These are phyloP conservation scores for Rhynchosporium secalis DNA, from an alignment of 2,329 filamentous ascomycete genomes.

Conservation along the genomic window DNA sequence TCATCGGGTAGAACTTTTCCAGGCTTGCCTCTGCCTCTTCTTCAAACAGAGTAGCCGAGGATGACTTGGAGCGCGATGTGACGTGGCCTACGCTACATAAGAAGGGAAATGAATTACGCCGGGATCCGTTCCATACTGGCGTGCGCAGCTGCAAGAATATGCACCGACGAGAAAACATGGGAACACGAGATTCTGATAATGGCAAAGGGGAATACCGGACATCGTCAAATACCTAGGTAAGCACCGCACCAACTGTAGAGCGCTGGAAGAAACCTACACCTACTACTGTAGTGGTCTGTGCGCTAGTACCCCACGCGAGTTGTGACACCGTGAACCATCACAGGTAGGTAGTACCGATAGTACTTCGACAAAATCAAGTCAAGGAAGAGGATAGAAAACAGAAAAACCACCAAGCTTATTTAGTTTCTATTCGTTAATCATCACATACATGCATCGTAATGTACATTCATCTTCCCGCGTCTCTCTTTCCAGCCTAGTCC, in stretches of 20 bases:
- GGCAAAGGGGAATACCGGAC: too few species aligned
- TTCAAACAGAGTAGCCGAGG: slow-evolving; percentile 29
- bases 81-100: slow-evolving; percentile 25
- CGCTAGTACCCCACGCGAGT: too few species aligned
- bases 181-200: neutral
- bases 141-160: slow-evolving; percentile 29
- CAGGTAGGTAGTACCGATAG: too few species aligned
- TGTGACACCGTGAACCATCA: too few species aligned
- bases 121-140: slow-evolving; percentile 27
- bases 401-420: too few species aligned
- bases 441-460: neutral
- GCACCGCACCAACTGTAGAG: too few species aligned
- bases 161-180: slow-evolving; percentile 24
- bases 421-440: neutral
- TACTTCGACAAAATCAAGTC: too few species aligned
- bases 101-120: slow-evolving; percentile 27
- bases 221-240: too few species aligned
- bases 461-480: neutral
- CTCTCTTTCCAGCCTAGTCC: neutral
- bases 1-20: slow-evolving; percentile 33
- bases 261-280: too few species aligned
- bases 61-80: slow-evolving; percentile 27
- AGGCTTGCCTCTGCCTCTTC: slow-evolving; percentile 31
- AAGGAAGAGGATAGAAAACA: too few species aligned
- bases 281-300: too few species aligned